Evolutionary conservation across 192 early-diverging fungal genomes (phyloP).

Genomic region (Geranomyces variabilis): DNA sequence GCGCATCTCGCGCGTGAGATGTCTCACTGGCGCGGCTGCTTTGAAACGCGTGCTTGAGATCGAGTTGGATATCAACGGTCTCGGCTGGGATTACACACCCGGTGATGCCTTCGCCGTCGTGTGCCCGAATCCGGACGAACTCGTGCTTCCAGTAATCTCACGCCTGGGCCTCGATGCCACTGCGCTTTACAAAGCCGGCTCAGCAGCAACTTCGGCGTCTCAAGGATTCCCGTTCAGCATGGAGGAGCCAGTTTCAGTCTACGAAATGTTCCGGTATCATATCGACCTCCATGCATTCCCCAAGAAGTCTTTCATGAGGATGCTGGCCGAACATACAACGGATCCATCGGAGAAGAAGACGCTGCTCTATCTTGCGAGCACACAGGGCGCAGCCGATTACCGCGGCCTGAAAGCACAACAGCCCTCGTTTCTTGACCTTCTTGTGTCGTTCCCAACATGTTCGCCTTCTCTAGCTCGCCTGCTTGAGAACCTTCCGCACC

Average conservation of each 20-base stretch:
- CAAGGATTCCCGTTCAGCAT: slow-evolving; percentile 34
- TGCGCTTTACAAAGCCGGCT: slow-evolving; percentile 44
- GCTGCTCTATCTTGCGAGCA: slow-evolving; percentile 80
- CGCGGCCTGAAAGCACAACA: slow-evolving; percentile 66
- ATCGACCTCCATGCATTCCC: slow-evolving; percentile 75
- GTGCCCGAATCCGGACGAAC: slow-evolving; percentile 76
- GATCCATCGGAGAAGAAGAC: slow-evolving; percentile 72
- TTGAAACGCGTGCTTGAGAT: slow-evolving; percentile 69
- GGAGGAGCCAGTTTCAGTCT: slow-evolving; percentile 31
- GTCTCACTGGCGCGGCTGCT: slow-evolving; percentile 66
- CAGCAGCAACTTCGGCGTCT: slow-evolving; percentile 9
- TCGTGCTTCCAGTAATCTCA: slow-evolving; percentile 70
- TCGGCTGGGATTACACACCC: slow-evolving; percentile 57
- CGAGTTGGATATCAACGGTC: slow-evolving; percentile 35
- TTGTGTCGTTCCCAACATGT: slow-evolving; percentile 78
- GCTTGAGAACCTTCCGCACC: slow-evolving; percentile 76
- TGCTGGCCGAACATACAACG: slow-evolving; percentile 78
- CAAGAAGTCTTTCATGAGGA: slow-evolving; percentile 80
- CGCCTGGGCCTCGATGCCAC: slow-evolving; percentile 56
- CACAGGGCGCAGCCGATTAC: slow-evolving; percentile 70
- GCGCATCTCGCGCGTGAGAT: slow-evolving; percentile 55
- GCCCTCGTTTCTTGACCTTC: slow-evolving; percentile 80
- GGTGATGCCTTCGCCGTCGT: slow-evolving; percentile 89
- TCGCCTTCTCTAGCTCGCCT: slow-evolving; percentile 69
- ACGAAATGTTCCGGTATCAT: slow-evolving; percentile 73